These are phyloP conservation scores for Scalesia atractyloides DNA, from an alignment of 129 eudicot genomes.

Conservation along the genomic window DNA sequence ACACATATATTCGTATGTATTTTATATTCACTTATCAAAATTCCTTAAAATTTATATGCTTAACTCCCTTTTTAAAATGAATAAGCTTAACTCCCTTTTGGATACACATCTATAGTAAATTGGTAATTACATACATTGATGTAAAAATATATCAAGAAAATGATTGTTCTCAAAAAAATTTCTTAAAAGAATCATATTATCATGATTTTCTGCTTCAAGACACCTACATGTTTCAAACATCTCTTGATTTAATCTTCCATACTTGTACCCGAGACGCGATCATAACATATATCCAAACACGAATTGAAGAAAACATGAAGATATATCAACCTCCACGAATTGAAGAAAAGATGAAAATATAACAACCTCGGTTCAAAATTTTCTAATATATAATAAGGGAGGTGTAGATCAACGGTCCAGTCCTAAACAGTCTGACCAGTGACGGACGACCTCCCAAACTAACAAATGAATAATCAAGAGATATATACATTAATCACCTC, in stretches of 20 bases:
- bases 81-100: too few species aligned
- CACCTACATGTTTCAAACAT: too few species aligned
- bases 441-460: conserved; percentile 12
- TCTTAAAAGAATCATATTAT: conserved; percentile 1
- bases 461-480: conserved; percentile 26
- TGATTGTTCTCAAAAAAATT: not conserved
- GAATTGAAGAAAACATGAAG: conserved; percentile 33
- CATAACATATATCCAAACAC: not conserved
- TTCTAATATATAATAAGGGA: conserved; percentile 43
- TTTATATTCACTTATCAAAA: too few species aligned
- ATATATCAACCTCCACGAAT: conserved; percentile 33
- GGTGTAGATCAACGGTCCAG: conserved; percentile 6
- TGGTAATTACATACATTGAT: too few species aligned
- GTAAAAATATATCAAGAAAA: too few species aligned
- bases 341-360: conserved; percentile 36
- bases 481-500: conserved; percentile 40
- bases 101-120: too few species aligned
- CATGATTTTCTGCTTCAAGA: not conserved
- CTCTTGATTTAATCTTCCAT: not conserved
- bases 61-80: too few species aligned
- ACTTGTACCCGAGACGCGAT: not conserved
- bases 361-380: conserved; percentile 48
- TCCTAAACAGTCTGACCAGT: not conserved
- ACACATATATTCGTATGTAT: too few species aligned
- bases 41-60: too few species aligned